These are phyloP conservation scores for Magnaporthiopsis incrustans DNA, from an alignment of 2,329 filamentous ascomycete genomes.

Conservation along the genomic window DNA sequence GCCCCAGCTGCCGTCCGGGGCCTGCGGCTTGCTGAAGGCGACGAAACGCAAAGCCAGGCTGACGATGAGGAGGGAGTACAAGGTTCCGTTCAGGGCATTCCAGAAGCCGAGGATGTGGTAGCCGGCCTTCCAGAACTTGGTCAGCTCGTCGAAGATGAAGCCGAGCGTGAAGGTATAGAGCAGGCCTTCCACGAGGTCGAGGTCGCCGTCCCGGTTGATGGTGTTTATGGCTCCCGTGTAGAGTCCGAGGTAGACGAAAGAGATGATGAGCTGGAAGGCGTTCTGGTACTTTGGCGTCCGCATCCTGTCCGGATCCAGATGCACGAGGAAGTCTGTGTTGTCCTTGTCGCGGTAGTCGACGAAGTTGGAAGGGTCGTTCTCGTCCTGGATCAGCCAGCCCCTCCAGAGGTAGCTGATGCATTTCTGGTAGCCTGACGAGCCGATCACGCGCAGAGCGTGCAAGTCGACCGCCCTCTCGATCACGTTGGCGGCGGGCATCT, in stretches of 20 bases:
- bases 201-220: slow-evolving; percentile 74
- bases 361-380: slow-evolving; percentile 82
- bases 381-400: slow-evolving; percentile 95
- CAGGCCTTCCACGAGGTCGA: slow-evolving; percentile 75
- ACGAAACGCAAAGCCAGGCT: slow-evolving; percentile 75
- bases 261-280: slow-evolving; percentile 75
- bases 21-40: slow-evolving; percentile 52
- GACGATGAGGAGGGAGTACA: slow-evolving; percentile 71
- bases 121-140: slow-evolving; percentile 92
- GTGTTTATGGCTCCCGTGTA: slow-evolving; percentile 93
- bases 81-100: slow-evolving; percentile 85
- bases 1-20: slow-evolving; percentile 31
- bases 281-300: slow-evolving; percentile 90
- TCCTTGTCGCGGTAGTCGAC: slow-evolving; percentile 79
- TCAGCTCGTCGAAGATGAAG: slow-evolving; percentile 78
- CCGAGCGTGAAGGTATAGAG: slow-evolving; percentile 88
- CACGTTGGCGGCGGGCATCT: slow-evolving; percentile 73
- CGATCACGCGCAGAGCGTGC: slow-evolving; percentile 81
- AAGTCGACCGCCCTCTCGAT: slow-evolving; percentile 91
- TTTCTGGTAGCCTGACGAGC: slow-evolving; percentile 90
- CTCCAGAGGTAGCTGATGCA: slow-evolving; percentile 90
- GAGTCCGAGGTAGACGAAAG: slow-evolving; percentile 71
- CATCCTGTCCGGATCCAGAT: slow-evolving; percentile 93
- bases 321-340: slow-evolving; percentile 66
- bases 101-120: slow-evolving; percentile 89